These are phyloP conservation scores for Westerdykella aurantiaca DNA, from an alignment of 2,329 filamentous ascomycete species.

Conservation along the genomic window DNA sequence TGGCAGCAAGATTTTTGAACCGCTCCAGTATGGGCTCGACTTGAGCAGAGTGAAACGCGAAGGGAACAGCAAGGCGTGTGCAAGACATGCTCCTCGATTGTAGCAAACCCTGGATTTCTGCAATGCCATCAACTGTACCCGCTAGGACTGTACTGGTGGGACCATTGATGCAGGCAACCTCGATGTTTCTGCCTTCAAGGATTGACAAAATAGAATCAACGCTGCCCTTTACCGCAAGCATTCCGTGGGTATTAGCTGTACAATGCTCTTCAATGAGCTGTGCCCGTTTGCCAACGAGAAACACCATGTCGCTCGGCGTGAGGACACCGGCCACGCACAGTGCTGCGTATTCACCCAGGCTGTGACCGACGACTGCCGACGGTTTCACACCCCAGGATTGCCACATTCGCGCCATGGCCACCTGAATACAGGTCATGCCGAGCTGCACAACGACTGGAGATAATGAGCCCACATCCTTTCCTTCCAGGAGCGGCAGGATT, in stretches of 20 bases:
- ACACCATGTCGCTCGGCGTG: conserved; percentile 64
- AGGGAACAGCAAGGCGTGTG: conserved; percentile 59
- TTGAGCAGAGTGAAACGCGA: conserved; percentile 62
- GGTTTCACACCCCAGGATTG: conserved; percentile 51
- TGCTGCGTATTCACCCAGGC: conserved; percentile 68
- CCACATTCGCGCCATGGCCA: conserved; percentile 50
- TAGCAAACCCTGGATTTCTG: conserved; percentile 48
- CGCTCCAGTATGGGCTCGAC: conserved; percentile 58
- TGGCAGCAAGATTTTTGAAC: conserved; percentile 51
- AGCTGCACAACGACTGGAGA: conserved; percentile 50
- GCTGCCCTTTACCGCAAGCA: conserved; percentile 55
- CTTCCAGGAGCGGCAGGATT: conserved; percentile 46
- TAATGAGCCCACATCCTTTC: conserved; percentile 45
- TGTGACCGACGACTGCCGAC: conserved; percentile 51
- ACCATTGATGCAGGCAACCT: conserved; percentile 70
- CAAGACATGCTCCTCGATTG: conserved; percentile 53
- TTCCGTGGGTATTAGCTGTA: conserved; percentile 60
- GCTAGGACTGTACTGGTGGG: conserved; percentile 70
- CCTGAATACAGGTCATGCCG: conserved; percentile 50
- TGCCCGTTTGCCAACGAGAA: conserved; percentile 64
- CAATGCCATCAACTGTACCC: conserved; percentile 55
- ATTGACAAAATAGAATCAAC: conserved; percentile 50
- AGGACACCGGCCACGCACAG: conserved; percentile 65
- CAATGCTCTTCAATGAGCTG: conserved; percentile 60
- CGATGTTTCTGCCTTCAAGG: conserved; percentile 45